Evolutionary conservation across 306 rosid genomes (phyloP).

Genomic region (Lathyrus tuberosus): DNA sequence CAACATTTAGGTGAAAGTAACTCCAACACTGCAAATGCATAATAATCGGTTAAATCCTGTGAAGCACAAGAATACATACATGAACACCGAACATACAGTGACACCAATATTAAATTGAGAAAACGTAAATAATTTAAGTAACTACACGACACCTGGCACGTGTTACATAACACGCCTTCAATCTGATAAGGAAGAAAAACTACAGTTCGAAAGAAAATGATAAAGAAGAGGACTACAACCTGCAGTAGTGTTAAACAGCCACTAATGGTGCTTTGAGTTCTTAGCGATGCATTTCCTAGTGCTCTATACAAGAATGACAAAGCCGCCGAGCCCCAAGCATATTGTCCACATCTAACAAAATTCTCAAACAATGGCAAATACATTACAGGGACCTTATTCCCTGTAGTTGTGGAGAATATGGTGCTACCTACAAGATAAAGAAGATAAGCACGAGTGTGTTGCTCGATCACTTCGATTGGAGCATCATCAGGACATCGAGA

Average conservation of each 20-base stretch:
- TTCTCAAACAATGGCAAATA: constrained; percentile 93
- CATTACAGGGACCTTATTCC: constrained; percentile 99
- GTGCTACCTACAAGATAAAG: constrained; percentile 99
- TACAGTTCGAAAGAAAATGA: constrained; percentile 3
- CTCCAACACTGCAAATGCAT: constrained; percentile 88
- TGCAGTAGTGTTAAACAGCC: constrained; percentile 96
- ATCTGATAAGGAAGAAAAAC: background rate
- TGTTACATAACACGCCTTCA: background rate
- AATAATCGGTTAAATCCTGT: constrained; percentile 1
- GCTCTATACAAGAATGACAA: constrained; percentile 91
- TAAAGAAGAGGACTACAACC: constrained; percentile 45
- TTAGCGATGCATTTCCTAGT: constrained; percentile 91
- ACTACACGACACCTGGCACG: background rate
- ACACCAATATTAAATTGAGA: background rate
- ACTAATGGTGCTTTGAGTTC: constrained; percentile 97
- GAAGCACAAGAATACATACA: background rate
- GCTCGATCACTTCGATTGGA: constrained; percentile 68
- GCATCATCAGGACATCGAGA: constrained; percentile 88
- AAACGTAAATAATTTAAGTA: background rate
- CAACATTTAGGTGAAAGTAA: constrained; percentile 92
- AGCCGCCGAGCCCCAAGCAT: constrained; percentile 98
- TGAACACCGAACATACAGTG: background rate
- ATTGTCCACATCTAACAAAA: constrained; percentile 77
- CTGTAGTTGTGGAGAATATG: constrained; percentile 95
- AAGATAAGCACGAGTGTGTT: constrained; percentile 96